Conservation (phyloP, 768 basidiomycete species). For the Leccinum uliginosum region DNA sequence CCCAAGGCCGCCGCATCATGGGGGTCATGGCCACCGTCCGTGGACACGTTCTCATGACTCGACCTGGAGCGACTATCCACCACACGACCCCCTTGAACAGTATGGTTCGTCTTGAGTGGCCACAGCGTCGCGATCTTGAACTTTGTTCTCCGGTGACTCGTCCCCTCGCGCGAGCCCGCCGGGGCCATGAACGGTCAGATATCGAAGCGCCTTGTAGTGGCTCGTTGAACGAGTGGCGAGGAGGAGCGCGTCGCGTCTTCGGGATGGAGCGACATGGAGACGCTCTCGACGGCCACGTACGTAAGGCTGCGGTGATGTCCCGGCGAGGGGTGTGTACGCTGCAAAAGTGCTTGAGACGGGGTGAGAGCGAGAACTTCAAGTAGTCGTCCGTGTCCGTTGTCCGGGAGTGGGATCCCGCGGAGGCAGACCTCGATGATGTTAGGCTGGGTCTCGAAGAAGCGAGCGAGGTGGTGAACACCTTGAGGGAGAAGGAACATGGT, state of each 20-base stretch:
- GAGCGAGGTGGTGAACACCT: constrained; percentile 48
- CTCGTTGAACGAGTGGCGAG: constrained; percentile 38
- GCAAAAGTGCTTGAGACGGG: constrained; percentile 45
- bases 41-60: constrained; percentile 7
- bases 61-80: constrained; percentile 24
- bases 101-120: constrained; percentile 62
- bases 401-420: constrained; percentile 45
- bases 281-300: constrained; percentile 44
- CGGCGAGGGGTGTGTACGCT: constrained; percentile 53
- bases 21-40: too few species aligned
- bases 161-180: constrained; percentile 21
- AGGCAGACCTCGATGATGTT: constrained; percentile 50
- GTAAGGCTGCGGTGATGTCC: constrained; percentile 39
- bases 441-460: constrained; percentile 49
- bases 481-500: constrained; percentile 42
- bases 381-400: not conserved
- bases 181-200: constrained; percentile 62
- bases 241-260: constrained; percentile 38
- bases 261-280: constrained; percentile 50
- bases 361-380: constrained; percentile 41
- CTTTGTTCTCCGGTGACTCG: constrained; percentile 35
- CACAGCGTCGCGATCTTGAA: constrained; percentile 49
- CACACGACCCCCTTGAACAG: constrained; percentile 60
- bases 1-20: too few species aligned
- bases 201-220: constrained; percentile 41